Evolutionary conservation across 2,329 filamentous ascomycete species (phyloP).

Genomic region (Purpureocillium takamizusanense): DNA sequence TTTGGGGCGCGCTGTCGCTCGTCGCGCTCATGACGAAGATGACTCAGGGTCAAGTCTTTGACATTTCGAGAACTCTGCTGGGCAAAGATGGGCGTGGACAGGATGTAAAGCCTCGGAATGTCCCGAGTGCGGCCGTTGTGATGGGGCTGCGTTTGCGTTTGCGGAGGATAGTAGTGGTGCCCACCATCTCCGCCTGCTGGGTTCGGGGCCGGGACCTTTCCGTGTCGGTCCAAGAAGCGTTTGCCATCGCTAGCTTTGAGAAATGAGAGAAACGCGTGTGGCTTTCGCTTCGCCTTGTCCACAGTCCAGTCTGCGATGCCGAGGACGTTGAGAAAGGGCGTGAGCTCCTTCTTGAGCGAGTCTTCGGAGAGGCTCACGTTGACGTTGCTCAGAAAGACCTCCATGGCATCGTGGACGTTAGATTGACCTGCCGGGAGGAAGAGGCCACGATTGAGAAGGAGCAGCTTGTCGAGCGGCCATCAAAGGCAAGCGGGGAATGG

Average conservation of each 20-base stretch:
- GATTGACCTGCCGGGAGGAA: too few species aligned
- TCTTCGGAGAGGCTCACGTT: slow-evolving; percentile 29
- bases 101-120: slow-evolving; percentile 20
- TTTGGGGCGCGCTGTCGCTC: slow-evolving; percentile 9
- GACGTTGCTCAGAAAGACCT: slow-evolving; percentile 35
- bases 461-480: too few species aligned
- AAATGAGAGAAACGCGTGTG: slow-evolving; percentile 33
- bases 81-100: slow-evolving; percentile 18
- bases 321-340: slow-evolving; percentile 28
- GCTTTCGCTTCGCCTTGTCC: slow-evolving; percentile 27
- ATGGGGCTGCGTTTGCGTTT: not conserved
- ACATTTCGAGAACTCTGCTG: slow-evolving; percentile 23
- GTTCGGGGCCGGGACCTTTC: slow-evolving; percentile 11
- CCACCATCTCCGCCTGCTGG: not conserved
- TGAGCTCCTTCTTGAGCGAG: slow-evolving; percentile 27
- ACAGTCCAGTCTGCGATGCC: slow-evolving; percentile 32
- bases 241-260: slow-evolving; percentile 26
- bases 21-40: slow-evolving; percentile 18
- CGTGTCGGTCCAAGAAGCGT: slow-evolving; percentile 30
- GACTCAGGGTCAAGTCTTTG: slow-evolving; percentile 13
- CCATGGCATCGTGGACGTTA: slow-evolving; percentile 23
- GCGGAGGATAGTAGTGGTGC: too few species aligned
- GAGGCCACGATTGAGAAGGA: too few species aligned
- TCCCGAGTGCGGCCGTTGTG: slow-evolving; percentile 5
- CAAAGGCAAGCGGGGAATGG: too few species aligned